phyloP scores from a whole-genome alignment of 2,329 filamentous ascomycete species.

The Beauveria rudraprayagi region DNA sequence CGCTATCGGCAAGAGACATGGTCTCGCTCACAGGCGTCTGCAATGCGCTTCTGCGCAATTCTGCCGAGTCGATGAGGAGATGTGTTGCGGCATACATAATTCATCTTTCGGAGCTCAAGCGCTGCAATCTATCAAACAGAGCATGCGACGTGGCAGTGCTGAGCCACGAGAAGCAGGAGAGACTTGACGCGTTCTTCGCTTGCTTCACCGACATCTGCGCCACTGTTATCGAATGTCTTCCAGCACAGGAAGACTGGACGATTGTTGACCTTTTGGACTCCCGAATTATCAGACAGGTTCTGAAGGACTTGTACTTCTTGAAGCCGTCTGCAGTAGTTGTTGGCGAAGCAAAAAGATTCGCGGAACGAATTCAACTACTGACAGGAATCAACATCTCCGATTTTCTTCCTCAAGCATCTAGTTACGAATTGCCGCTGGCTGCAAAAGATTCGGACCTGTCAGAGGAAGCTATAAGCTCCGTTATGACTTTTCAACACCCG shows the following conservation, averaged over 20 bases:
- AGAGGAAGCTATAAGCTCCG: slow-evolving; percentile 12
- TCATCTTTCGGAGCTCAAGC: slow-evolving; percentile 20
- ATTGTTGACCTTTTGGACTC: slow-evolving; percentile 26
- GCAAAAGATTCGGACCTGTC: not conserved
- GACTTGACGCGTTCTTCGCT: slow-evolving; percentile 9
- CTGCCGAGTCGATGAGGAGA: not conserved
- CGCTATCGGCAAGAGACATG: slow-evolving; percentile 13
- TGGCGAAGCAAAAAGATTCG: not conserved
- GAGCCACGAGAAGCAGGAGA: not conserved
- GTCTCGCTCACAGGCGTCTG: slow-evolving; percentile 15
- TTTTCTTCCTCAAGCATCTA: not conserved
- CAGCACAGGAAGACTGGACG: slow-evolving; percentile 17
- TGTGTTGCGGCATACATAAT: slow-evolving; percentile 17
- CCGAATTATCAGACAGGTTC: slow-evolving; percentile 20
- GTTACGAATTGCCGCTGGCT: not conserved
- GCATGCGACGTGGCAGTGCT: slow-evolving; percentile 9
- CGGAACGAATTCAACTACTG: not conserved
- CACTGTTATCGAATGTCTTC: slow-evolving; percentile 12
- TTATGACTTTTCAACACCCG: slow-evolving; percentile 40
- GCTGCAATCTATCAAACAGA: slow-evolving; percentile 18
- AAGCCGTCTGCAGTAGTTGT: not conserved
- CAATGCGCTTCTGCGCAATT: slow-evolving; percentile 12
- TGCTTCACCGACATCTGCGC: slow-evolving; percentile 18
- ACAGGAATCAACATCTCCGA: slow-evolving; percentile 4
- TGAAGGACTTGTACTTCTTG: slow-evolving; percentile 10